Conservation (phyloP, 2,329 filamentous ascomycete species). For the Fusarium globosum region DNA sequence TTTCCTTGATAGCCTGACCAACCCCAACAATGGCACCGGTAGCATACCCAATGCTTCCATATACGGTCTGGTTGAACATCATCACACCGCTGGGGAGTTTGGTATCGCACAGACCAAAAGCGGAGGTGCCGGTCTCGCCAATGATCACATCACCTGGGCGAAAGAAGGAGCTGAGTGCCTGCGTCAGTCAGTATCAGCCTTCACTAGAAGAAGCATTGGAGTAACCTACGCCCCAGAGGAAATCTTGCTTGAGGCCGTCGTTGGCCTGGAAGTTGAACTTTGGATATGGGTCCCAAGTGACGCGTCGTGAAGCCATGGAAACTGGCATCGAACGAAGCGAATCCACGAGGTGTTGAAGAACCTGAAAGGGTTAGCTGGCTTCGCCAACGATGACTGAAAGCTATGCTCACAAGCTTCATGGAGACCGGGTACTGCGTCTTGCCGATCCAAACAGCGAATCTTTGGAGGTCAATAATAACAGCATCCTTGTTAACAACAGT, state of each 20-base stretch:
- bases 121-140: background rate
- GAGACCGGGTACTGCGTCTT: background rate
- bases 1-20: background rate
- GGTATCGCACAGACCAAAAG: background rate
- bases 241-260: background rate
- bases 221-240: background rate
- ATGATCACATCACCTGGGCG: background rate
- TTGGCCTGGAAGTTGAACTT: background rate
- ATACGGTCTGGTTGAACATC: constrained; percentile 2
- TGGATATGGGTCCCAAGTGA: background rate
- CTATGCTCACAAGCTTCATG: background rate
- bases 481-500: background rate
- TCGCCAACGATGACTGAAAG: fast-evolving
- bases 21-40: background rate
- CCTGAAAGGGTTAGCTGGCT: background rate
- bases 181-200: fast-evolving
- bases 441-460: background rate
- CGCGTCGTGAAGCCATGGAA: background rate
- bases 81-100: background rate
- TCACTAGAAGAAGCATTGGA: background rate
- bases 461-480: background rate
- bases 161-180: background rate
- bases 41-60: background rate
- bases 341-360: background rate
- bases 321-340: background rate